Base-by-base conservation (phyloP, 192 early-diverging fungal species). In the Coemansia sp. region DNA sequence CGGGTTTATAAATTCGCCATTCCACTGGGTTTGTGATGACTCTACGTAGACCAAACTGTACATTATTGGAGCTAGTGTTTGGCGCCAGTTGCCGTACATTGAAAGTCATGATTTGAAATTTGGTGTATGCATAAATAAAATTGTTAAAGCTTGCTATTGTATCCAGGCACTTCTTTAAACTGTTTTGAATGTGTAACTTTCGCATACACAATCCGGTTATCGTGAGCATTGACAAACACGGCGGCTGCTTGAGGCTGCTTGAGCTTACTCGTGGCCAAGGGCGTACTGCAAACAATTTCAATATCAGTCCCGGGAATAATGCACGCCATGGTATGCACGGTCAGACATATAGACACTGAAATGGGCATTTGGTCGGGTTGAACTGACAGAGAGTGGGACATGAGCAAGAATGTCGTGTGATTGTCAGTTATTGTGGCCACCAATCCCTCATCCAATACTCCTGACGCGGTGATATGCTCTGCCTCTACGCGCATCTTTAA, bases 391-490 rank as follows among this genome's bases (percentile, higher is more conserved):
- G 63, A 55, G 50, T 78, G 64, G 14, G 75, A 50, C 20, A 64
- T 36, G 26, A 78, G 42, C 58, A 78, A 51, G 21, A 59, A 68
- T 14, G 75, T 65, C 12, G 75, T 78, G 42, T 68, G 51, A 59
- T 69, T 72, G 70, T 78, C 75, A 14, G 70, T 60, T 0, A 78
- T 20, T 14, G 75, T 72, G 0, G 70, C 70, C 5, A 72, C 75
- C 26, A 72, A 19, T 5, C 70, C 75, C 56, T 78, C 75, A 57
- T 78, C 75, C n/a, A 78, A 50, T 0, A 64, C 64, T 8, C 76
- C 67, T 9, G 60, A 56, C 6, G 55, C n/a, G 15, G 21, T 60
- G 21, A 77, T 59, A n/a, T 77, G 74, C 12, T 71, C 64, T 17
- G 15, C 42, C 1, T 21, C 52, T 1, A 71, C 67, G 2, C 11